Evolutionary conservation across 2,329 filamentous ascomycete species (phyloP), one percentile per base, ranked within the genome.

Genomic region (Aspergillus sergii): DNA sequence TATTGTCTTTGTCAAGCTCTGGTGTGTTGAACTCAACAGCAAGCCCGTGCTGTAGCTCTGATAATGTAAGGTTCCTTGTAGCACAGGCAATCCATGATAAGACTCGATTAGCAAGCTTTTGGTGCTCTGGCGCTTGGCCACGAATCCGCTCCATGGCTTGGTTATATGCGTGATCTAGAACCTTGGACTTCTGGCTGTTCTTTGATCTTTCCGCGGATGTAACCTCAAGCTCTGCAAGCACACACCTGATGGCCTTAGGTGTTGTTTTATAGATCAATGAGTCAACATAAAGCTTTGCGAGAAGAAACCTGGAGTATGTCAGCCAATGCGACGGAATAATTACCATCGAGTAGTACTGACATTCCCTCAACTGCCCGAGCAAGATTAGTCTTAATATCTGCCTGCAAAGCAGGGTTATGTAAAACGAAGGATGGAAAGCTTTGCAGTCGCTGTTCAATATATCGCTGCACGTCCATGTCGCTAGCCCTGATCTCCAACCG

Each of bases 31-130:
- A 1, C 45, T 80, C 75, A 0, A 81, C 68, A 0, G 78, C 81
- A 16, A 85, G 73, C 0, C 81, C 82, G 64, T 83, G 74, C 57
- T 75, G 74, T 4, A 85, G 72, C 61, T 84, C 80, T 0, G 21
- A 0, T 1, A 60, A 70, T 1, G 63, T 74, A 0, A 84, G 63
- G 0, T 69, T 76, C 46, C 76, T 72, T 51, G 69, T 75, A 0
- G 80, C 74, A 43, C 62, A 80, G 0, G 71, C 73, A 11, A 84
- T 77, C 82, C 80, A 84, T 0, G 71, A 71, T 0, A 84, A 60
- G 2, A 74, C 70, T 21, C 77, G 60, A 8, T 73, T 78, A 0
- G 83, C 83, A 45, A 83, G 70, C 0, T 75, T 60, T n/a, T 50
- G 43, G 11, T 75, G 65, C 4, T 74, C 76, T 1, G 57, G 1